These are phyloP conservation scores for Trypanosoma rangeli DNA, from an alignment of 208 protist genomes.

Conservation along the genomic window DNA sequence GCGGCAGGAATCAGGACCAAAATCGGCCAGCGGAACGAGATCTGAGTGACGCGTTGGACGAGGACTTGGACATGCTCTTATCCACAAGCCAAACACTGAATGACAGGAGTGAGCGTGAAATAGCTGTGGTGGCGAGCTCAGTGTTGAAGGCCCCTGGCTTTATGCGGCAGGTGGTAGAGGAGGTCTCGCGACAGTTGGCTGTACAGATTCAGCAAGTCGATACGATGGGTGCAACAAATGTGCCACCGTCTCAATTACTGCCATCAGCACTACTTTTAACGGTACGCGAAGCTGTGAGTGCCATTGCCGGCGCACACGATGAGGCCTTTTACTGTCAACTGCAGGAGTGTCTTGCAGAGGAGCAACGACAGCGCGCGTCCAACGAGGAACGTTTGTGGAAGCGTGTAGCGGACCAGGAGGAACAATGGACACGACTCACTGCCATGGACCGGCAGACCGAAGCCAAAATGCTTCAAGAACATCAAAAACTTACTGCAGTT, in stretches of 20 bases:
- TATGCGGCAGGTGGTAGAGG: constrained; percentile 8
- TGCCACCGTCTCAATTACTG: not conserved
- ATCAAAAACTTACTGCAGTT: constrained; percentile 13
- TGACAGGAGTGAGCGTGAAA: not conserved
- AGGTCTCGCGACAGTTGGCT: constrained; percentile 20
- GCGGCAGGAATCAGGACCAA: not conserved
- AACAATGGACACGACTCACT: constrained; percentile 4
- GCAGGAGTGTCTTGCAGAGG: constrained; percentile 6
- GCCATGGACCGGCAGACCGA: not conserved
- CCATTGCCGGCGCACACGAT: constrained; percentile 18
- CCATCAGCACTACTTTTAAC: constrained; percentile 27
- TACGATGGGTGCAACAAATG: not conserved
- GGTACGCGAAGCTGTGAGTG: constrained; percentile 15
- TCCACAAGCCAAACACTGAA: not conserved
- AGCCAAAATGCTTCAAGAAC: constrained; percentile 12
- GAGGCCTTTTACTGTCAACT: constrained; percentile 6
- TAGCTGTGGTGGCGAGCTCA: not conserved
- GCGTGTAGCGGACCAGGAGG: constrained; percentile 4
- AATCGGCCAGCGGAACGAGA: not conserved
- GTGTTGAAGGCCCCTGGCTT: constrained; percentile 17
- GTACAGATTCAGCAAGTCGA: constrained; percentile 19
- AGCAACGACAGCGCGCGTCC: constrained; percentile 1
- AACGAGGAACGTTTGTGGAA: constrained; percentile 12
- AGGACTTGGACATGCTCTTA: not conserved
- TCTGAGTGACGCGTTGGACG: not conserved